These are phyloP conservation scores for Cotoneaster glaucophyllus DNA, from an alignment of 306 rosid genomes.

Conservation along the genomic window DNA sequence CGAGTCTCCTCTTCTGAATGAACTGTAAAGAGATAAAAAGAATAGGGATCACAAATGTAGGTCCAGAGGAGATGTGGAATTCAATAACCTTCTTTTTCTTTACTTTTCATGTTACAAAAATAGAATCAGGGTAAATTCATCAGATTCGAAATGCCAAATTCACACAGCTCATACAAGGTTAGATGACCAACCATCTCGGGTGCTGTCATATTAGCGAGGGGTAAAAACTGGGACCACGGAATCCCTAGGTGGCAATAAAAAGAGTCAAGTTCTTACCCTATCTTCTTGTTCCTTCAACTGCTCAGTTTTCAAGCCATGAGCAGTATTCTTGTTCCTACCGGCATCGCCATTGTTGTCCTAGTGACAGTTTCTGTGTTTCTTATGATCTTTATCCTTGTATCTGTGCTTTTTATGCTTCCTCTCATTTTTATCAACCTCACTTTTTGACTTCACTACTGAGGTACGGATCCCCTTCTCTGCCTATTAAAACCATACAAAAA, in stretches of 20 bases:
- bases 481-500: conserved; percentile 10
- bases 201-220: not conserved
- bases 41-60: not conserved
- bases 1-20: conserved; percentile 20
- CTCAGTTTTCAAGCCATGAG: conserved; percentile 2
- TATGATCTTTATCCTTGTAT: conserved; percentile 14
- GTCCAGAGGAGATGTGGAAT: not conserved
- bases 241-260: conserved; percentile 5
- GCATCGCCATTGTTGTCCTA: not conserved
- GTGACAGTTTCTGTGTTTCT: conserved; percentile 5
- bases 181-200: not conserved
- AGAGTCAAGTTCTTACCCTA: conserved; percentile 1
- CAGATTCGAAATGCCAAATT: not conserved
- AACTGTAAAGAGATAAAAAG: not conserved
- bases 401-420: conserved; percentile 18
- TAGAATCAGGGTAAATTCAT: not conserved
- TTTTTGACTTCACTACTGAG: conserved; percentile 7
- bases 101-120: not conserved
- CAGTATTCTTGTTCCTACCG: not conserved
- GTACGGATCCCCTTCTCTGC: conserved; percentile 27
- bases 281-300: conserved; percentile 10
- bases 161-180: not conserved
- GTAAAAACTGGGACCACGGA: not conserved
- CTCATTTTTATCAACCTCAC: conserved; percentile 11
- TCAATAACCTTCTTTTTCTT: not conserved